Evolutionary conservation across 208 protist species (phyloP).

Genomic region (Kentomonas sorsogonicus): DNA sequence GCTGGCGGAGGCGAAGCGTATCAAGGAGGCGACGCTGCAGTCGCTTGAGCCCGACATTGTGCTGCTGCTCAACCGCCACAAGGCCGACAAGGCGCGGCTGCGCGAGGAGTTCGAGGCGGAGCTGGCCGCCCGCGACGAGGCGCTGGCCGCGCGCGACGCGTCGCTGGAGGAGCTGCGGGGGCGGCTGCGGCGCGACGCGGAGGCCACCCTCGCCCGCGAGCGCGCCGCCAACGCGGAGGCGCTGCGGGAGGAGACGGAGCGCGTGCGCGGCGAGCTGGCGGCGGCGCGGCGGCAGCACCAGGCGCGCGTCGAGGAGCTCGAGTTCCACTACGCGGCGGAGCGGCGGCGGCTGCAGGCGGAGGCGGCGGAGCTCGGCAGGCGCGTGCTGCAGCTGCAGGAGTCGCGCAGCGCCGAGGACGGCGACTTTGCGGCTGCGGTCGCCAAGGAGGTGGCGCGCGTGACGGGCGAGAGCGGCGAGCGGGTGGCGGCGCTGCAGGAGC

Average conservation of each 20-base stretch:
- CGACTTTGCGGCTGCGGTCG: constrained; percentile 64
- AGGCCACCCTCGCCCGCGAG: constrained; percentile 45
- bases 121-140: constrained; percentile 75
- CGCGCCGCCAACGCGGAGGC: constrained; percentile 44
- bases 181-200: constrained; percentile 56
- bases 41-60: constrained; percentile 90
- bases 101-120: constrained; percentile 85
- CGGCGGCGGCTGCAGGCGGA: constrained; percentile 59
- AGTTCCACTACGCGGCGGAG: constrained; percentile 61
- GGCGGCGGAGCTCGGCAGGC: constrained; percentile 50
- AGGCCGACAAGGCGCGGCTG: constrained; percentile 85
- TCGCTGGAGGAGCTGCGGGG: constrained; percentile 61
- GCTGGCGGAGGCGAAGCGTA: constrained; percentile 78
- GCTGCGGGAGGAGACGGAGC: constrained; percentile 48
- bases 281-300: constrained; percentile 45
- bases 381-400: constrained; percentile 52
- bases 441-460: constrained; percentile 53
- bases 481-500: constrained; percentile 54
- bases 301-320: constrained; percentile 51
- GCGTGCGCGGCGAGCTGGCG: constrained; percentile 56
- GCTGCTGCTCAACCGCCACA: constrained; percentile 87
- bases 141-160: constrained; percentile 69
- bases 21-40: constrained; percentile 88
- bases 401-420: constrained; percentile 52
- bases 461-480: constrained; percentile 56